Conservation (phyloP, 106 monocot genomes). For the Dendrobium chrysotoxum region DNA sequence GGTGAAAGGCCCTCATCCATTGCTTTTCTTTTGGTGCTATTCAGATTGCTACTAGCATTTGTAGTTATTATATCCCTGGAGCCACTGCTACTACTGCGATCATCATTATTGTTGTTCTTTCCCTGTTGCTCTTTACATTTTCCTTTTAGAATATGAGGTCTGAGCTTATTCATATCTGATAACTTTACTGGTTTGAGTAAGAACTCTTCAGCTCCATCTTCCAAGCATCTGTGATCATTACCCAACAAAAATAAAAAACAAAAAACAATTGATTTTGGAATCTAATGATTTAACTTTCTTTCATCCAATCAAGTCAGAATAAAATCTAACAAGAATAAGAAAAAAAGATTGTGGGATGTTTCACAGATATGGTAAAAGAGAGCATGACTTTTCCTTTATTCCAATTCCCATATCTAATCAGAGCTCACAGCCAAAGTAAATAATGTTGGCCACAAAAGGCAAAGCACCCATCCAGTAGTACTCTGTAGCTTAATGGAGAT, state of each 20-base stretch:
- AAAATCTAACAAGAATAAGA: slow-evolving; percentile 29
- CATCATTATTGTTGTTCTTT: not conserved
- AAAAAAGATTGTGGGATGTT: slow-evolving; percentile 28
- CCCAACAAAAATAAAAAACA: not conserved
- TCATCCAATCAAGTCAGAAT: slow-evolving; percentile 8
- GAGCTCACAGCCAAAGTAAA: not conserved
- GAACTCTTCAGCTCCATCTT: slow-evolving; percentile 91
- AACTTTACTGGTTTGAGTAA: slow-evolving; percentile 11
- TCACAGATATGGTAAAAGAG: slow-evolving; percentile 11
- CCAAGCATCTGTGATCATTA: slow-evolving; percentile 61
- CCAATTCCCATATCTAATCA: not conserved
- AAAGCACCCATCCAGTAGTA: not conserved
- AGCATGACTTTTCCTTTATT: slow-evolving; percentile 10
- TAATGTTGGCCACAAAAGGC: not conserved
- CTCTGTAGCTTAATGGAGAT: not conserved
- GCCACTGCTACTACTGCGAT: not conserved
- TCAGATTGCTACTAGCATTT: not conserved
- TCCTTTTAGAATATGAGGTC: slow-evolving; percentile 66
- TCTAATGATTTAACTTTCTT: not conserved
- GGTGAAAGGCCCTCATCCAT: slow-evolving; percentile 54
- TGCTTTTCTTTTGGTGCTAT: slow-evolving; percentile 24
- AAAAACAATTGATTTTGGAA: not conserved
- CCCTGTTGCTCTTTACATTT: slow-evolving; percentile 30
- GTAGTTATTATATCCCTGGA: not conserved
- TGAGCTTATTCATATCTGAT: slow-evolving; percentile 75